These are phyloP conservation scores for Murraya paniculata DNA, from an alignment of 345 rosid genomes.

Conservation along the genomic window DNA sequence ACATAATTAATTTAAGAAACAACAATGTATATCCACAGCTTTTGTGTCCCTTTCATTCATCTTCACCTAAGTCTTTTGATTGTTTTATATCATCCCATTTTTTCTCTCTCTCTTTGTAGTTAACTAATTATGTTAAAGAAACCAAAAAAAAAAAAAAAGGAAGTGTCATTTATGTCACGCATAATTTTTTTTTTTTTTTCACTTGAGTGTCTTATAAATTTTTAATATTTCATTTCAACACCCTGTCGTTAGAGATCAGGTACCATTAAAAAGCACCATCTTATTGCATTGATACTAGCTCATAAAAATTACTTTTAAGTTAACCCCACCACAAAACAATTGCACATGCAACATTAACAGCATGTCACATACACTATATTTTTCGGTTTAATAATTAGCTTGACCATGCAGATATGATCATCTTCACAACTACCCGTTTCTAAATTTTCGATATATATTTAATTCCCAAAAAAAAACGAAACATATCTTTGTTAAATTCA, in stretches of 20 bases:
- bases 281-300: no score
- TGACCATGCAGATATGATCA: background rate
- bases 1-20: background rate
- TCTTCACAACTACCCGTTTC: background rate
- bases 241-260: no score
- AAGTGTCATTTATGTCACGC: background rate
- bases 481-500: background rate
- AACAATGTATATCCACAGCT: background rate
- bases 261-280: no score
- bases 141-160: background rate
- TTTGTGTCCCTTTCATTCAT: conserved; percentile 13
- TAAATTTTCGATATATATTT: background rate
- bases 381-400: background rate
- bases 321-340: background rate
- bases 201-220: no score
- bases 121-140: background rate
- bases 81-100: background rate
- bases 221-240: no score
- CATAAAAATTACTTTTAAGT: no score
- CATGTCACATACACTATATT: background rate
- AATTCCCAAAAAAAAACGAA: background rate
- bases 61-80: conserved; percentile 5
- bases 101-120: background rate
- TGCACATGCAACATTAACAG: background rate
- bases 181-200: no score